phyloP scores from a whole-genome alignment of 2,329 filamentous ascomycete genomes.

The Fusarium newnesense region DNA sequence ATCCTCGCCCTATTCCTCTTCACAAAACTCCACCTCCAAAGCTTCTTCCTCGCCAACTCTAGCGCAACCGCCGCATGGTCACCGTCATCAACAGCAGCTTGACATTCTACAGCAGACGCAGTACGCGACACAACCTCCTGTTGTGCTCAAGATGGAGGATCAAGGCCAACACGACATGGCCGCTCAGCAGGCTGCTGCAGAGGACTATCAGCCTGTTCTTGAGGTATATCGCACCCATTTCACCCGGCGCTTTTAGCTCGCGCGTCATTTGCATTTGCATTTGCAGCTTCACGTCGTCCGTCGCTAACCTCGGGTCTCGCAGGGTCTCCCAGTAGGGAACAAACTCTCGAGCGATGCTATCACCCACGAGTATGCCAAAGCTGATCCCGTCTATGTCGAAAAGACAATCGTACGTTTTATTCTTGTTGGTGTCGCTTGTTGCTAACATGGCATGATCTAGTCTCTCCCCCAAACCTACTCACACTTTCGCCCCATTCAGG shows the following conservation, averaged over 20 bases:
- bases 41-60: constrained; percentile 32
- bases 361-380: constrained; percentile 86
- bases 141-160: constrained; percentile 48
- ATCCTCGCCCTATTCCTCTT: constrained; percentile 34
- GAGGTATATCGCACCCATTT: constrained; percentile 55
- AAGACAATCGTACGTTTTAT: constrained; percentile 83
- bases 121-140: constrained; percentile 14
- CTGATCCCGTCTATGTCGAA: constrained; percentile 83
- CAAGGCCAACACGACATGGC: constrained; percentile 57
- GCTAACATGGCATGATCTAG: constrained; percentile 56
- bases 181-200: constrained; percentile 69
- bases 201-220: constrained; percentile 67
- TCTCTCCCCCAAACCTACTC: constrained; percentile 85
- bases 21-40: constrained; percentile 29
- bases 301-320: constrained; percentile 34
- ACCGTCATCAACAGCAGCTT: constrained; percentile 28
- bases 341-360: constrained; percentile 82
- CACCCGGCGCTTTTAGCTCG: neutral
- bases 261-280: constrained; percentile 8
- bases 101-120: constrained; percentile 27
- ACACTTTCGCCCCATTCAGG: constrained; percentile 86
- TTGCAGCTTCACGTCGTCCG: neutral
- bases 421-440: neutral
- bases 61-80: constrained; percentile 24
- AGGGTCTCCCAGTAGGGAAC: constrained; percentile 87